Evolutionary conservation across 1,284 basidiomycete species (phyloP).

Genomic region (Bondarzewia mesenterica): DNA sequence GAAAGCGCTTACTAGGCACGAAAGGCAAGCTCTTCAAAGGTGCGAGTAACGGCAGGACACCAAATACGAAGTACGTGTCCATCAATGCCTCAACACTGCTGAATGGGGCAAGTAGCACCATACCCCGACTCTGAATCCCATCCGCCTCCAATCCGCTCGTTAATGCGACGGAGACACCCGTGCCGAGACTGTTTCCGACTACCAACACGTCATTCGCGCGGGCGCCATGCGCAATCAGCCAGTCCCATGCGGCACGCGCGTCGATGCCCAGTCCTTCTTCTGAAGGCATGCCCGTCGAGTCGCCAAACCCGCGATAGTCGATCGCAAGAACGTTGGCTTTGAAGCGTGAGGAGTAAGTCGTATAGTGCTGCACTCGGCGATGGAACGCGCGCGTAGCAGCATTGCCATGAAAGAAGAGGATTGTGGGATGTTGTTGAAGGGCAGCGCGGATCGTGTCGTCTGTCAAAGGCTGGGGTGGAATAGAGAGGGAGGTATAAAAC

Average conservation of each 20-base stretch:
- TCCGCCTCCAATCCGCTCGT: conserved; percentile 51
- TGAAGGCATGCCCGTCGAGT: conserved; percentile 74
- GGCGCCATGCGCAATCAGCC: conserved; percentile 48
- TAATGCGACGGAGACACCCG: conserved; percentile 65
- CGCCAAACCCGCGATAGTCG: conserved; percentile 91
- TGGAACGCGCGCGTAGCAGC: conserved; percentile 67
- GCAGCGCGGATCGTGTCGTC: conserved; percentile 34
- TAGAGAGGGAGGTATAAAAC: conserved; percentile 43
- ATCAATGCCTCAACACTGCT: conserved; percentile 58
- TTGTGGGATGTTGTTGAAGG: conserved; percentile 56
- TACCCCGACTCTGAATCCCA: conserved; percentile 43
- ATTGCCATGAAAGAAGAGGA: conserved; percentile 91
- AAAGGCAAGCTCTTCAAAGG: conserved; percentile 65
- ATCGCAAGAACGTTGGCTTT: conserved; percentile 74
- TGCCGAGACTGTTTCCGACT: conserved; percentile 79
- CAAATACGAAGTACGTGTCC: conserved; percentile 66
- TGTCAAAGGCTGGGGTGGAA: conserved; percentile 23
- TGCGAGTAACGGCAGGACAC: conserved; percentile 63
- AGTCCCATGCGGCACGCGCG: conserved; percentile 77
- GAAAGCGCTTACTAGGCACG: conserved; percentile 49
- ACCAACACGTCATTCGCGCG: conserved; percentile 54
- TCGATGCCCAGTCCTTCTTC: conserved; percentile 73
- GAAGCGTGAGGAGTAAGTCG: conserved; percentile 52
- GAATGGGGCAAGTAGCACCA: conserved; percentile 76
- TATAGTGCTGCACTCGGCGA: conserved; percentile 58